Evolutionary conservation across 352 stramenopile species (phyloP), one percentile per base, ranked within the genome.

Genomic region (Lagenidium sp.): DNA sequence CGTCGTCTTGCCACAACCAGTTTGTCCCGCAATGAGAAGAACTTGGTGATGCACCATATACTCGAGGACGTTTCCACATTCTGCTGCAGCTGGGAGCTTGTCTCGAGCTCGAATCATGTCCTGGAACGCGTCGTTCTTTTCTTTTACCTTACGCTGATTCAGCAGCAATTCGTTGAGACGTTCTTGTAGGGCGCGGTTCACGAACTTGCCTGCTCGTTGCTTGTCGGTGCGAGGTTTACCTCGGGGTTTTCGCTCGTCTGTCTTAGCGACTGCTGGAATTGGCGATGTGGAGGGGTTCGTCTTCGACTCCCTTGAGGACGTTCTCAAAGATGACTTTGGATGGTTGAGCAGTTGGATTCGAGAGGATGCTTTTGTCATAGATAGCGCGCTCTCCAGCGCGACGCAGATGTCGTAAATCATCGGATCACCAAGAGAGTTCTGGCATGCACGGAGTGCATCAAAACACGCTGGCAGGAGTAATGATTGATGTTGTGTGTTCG

Each of bases 1-100:
- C 6, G 94, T 98, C 10, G 89, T 97, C 53, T 98, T 98, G 37
- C 93, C 94, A 57, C 87, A 97, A 35, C 94, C 92, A 7, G 93
- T 98, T 21, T 96, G 85, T 21, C 94, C 96, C n/a, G 85, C 97
- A 11, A 99, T 72, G 3, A 99, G 64, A 18, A 98, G 57, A 8
- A 98, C 94, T 43, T 97, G 81, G 41, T 94, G 60, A 44, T 66
- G 44, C 10, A 65, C 40, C 15, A 86, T 44, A 38, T 62, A 70
- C 24, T 74, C 29, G 3, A 90, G 57, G 15, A 94, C 67, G 23
- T 71, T 66, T 3, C 61, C 41, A 25, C 78, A 71, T 49, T 89
- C 65, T 1, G 66, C 65, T 8, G 57, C 63, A 5, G 81, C 81
- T 26, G 81, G 81, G 12, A 94, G 62, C 32, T 69, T 72, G 0